Conservation (phyloP, 768 basidiomycete species). For the Lentinula detonsa region DNA sequence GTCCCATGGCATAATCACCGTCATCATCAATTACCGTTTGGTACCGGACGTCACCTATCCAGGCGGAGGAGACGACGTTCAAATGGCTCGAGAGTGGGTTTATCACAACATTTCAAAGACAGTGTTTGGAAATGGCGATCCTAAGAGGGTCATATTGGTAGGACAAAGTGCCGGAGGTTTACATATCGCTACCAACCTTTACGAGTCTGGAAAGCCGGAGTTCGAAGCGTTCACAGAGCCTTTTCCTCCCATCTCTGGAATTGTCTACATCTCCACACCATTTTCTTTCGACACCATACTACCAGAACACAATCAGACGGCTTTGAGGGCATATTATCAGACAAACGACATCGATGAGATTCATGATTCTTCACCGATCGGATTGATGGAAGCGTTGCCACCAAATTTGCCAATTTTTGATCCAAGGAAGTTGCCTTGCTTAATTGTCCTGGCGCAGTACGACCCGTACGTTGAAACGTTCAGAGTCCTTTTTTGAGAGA, state of each 20-base stretch:
- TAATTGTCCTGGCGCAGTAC: neutral
- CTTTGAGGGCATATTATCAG: neutral
- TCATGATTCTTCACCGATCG: neutral
- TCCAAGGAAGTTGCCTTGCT: neutral
- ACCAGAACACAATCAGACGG: neutral
- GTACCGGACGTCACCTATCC: neutral
- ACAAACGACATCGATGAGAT: neutral
- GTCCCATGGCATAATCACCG: neutral
- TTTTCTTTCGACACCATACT: neutral
- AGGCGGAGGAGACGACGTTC: neutral
- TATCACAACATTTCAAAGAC: neutral
- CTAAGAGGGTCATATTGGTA: neutral
- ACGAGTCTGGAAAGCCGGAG: neutral
- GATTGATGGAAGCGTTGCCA: neutral
- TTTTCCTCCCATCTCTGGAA: neutral
- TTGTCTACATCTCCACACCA: neutral
- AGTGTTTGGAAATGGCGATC: neutral
- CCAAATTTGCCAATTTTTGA: neutral
- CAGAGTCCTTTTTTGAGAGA: neutral
- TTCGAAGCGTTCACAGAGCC: too few relatives aligned
- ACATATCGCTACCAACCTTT: conserved; percentile 1
- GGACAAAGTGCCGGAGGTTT: neutral
- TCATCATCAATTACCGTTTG: neutral
- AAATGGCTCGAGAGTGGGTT: neutral
- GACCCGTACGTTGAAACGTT: neutral